These are phyloP conservation scores for Umbelopsis ramanniana DNA, from an alignment of 192 early-diverging fungal genomes.

Conservation along the genomic window DNA sequence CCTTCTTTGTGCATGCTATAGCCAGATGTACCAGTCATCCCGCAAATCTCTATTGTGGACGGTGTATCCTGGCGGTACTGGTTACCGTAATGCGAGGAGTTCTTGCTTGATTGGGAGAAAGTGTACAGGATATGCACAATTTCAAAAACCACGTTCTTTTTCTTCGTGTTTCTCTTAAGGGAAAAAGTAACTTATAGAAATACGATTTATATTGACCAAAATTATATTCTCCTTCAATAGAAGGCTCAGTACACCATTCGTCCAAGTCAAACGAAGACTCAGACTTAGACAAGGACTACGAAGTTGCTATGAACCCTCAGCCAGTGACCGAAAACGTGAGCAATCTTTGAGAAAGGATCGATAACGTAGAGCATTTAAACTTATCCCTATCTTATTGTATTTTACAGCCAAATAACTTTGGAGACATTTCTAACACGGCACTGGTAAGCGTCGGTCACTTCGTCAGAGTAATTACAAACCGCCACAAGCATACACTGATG, in stretches of 20 bases:
- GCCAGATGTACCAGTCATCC: neutral
- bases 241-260: slow-evolving; percentile 1
- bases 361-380: neutral
- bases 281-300: neutral
- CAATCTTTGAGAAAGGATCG: neutral
- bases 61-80: neutral
- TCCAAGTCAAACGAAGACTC: neutral
- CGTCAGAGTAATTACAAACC: too few species aligned
- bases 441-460: too few species aligned
- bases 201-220: neutral
- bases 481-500: too few species aligned
- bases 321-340: neutral
- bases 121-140: neutral
- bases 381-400: neutral
- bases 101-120: neutral
- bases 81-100: neutral
- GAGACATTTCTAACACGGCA: too few species aligned
- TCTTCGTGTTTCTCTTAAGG: neutral
- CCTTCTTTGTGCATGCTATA: neutral
- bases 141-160: neutral
- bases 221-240: neutral
- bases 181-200: neutral
- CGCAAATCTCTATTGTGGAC: neutral
- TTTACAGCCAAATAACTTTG: too few species aligned
- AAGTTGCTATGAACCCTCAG: neutral